phyloP scores from a whole-genome alignment of 345 rosid genomes.

The Clausena lansium region DNA sequence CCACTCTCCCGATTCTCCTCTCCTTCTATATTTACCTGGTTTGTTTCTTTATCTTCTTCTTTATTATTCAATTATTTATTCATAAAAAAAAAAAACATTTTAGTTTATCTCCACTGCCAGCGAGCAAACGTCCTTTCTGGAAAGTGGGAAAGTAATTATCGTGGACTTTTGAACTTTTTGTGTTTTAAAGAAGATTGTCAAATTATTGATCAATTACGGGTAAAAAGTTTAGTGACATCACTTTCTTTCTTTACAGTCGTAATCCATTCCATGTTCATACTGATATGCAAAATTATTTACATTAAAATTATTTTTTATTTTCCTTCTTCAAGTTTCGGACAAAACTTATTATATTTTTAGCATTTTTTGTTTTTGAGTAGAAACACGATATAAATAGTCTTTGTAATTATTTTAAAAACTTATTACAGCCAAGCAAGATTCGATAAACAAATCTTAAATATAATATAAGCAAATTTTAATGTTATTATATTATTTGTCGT shows the following conservation, averaged over 20 bases:
- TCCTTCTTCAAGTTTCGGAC: neutral
- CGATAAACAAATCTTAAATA: neutral
- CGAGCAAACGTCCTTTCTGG: neutral
- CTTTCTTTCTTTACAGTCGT: neutral
- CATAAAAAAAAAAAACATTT: neutral
- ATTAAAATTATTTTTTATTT: too few relatives aligned
- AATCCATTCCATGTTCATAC: neutral
- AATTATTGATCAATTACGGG: neutral
- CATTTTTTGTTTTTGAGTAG: neutral
- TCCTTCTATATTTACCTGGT: constrained; percentile 59
- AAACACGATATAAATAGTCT: too few relatives aligned
- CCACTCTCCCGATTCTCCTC: constrained; percentile 36
- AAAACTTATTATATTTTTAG: too few relatives aligned
- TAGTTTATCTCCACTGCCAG: neutral
- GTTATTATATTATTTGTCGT: neutral
- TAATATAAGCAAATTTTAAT: too few relatives aligned
- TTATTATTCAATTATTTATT: neutral
- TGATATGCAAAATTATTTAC: neutral
- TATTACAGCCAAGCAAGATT: neutral
- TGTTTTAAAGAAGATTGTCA: neutral
- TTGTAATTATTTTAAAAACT: too few relatives aligned
- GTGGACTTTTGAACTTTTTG: neutral
- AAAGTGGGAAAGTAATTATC: neutral
- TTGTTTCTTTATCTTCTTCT: neutral
- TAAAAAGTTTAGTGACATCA: neutral